These are phyloP conservation scores for Flaveria trinervia DNA, from an alignment of 129 eudicot species.

Conservation along the genomic window DNA sequence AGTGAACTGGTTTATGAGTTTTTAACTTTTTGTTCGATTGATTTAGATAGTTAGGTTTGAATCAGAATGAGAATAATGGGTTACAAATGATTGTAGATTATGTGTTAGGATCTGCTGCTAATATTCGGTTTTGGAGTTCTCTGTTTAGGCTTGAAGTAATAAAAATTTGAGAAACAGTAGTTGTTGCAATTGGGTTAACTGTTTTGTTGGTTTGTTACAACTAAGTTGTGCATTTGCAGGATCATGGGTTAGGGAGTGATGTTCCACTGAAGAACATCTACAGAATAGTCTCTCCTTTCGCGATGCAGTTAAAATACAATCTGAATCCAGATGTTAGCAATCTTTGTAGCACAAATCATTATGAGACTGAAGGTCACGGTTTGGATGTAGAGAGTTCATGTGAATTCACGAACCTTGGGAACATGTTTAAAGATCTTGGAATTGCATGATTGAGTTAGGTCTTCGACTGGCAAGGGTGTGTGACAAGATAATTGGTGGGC, in stretches of 20 bases:
- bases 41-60: neutral
- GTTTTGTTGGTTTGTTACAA: neutral
- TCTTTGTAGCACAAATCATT: slow-evolving; percentile 4
- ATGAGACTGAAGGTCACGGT: neutral
- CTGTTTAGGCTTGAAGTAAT: slow-evolving; percentile 1
- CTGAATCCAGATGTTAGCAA: slow-evolving; percentile 22
- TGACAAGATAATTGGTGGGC: slow-evolving; percentile 78
- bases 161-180: neutral
- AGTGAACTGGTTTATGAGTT: slow-evolving; percentile 1
- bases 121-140: neutral
- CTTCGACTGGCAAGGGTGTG: slow-evolving; percentile 66
- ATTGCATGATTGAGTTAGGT: slow-evolving; percentile 84
- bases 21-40: neutral
- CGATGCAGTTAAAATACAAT: slow-evolving; percentile 75
- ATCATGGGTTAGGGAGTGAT: slow-evolving; percentile 90
- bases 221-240: slow-evolving; percentile 41
- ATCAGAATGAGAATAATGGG: neutral
- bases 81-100: neutral
- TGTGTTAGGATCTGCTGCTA: neutral
- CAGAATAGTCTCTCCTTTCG: slow-evolving; percentile 83
- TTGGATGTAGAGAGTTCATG: slow-evolving; percentile 9
- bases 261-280: slow-evolving; percentile 74
- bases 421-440: slow-evolving; percentile 61
- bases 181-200: no score
- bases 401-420: slow-evolving; percentile 58